Evolutionary conservation across 2,329 filamentous ascomycete genomes (phyloP).

Genomic region (Escovopsis weberi): DNA sequence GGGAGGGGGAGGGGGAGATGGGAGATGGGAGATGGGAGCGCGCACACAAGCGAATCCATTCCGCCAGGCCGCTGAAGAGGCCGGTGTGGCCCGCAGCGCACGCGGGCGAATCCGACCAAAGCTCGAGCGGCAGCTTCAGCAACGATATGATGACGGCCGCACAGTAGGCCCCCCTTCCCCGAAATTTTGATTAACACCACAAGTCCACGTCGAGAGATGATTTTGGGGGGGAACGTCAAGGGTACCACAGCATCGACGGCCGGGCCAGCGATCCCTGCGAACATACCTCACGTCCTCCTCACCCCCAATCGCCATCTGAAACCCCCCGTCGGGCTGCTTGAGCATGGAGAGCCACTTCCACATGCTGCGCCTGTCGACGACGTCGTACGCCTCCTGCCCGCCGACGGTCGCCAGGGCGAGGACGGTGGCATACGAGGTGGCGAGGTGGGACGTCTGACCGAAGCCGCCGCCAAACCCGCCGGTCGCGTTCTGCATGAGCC

Average conservation of each 20-base stretch:
- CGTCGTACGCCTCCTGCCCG: slow-evolving; percentile 54
- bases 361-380: slow-evolving; percentile 70
- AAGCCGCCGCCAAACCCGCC: slow-evolving; percentile 93
- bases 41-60: slow-evolving; percentile 71
- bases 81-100: slow-evolving; percentile 43
- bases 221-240: slow-evolving; percentile 4
- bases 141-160: slow-evolving; percentile 73
- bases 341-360: slow-evolving; percentile 81
- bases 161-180: slow-evolving; percentile 70
- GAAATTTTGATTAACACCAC: not conserved
- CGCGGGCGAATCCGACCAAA: slow-evolving; percentile 59
- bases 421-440: slow-evolving; percentile 73
- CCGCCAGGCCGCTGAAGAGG: slow-evolving; percentile 58
- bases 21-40: slow-evolving; percentile 14
- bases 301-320: slow-evolving; percentile 70
- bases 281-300: slow-evolving; percentile 81
- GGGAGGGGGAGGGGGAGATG: too few relatives aligned
- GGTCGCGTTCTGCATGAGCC: slow-evolving; percentile 63
- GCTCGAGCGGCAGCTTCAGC: slow-evolving; percentile 65
- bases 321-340: slow-evolving; percentile 82
- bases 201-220: too few relatives aligned
- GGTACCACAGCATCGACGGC: slow-evolving; percentile 8
- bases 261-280: not conserved
- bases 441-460: slow-evolving; percentile 78
- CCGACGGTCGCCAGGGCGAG: slow-evolving; percentile 68